phyloP scores from a whole-genome alignment of 1,284 basidiomycete species.

The Cutaneotrichosporon sp. region DNA sequence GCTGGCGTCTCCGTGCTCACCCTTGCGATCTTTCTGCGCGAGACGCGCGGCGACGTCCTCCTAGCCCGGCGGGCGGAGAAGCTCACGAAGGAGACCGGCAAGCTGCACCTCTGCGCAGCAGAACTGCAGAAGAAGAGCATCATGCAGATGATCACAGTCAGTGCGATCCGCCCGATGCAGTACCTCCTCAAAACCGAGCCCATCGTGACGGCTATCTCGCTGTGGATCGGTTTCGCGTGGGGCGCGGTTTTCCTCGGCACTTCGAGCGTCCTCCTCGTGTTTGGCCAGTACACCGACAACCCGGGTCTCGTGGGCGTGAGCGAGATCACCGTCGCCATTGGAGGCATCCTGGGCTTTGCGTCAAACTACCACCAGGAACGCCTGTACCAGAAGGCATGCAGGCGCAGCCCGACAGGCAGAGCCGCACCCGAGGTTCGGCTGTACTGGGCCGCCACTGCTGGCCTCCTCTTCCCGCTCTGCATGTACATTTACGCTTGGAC shows the following conservation, averaged over 20 bases:
- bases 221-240: constrained; percentile 51
- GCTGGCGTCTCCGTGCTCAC: constrained; percentile 31
- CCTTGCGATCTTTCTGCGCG: constrained; percentile 41
- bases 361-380: constrained; percentile 55
- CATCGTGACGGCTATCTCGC: constrained; percentile 48
- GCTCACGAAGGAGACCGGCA: constrained; percentile 47
- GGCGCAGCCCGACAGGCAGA: constrained; percentile 33
- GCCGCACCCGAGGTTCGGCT: constrained; percentile 51
- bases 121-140: constrained; percentile 44
- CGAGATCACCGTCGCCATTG: constrained; percentile 38
- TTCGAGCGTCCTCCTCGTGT: constrained; percentile 34
- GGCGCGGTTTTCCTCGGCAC: constrained; percentile 39
- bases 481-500: constrained; percentile 44
- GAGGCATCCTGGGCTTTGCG: constrained; percentile 66
- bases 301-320: constrained; percentile 42
- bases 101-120: constrained; percentile 37
- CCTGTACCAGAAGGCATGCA: constrained; percentile 31
- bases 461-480: constrained; percentile 43
- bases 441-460: constrained; percentile 47
- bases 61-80: constrained; percentile 44
- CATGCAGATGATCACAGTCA: constrained; percentile 35
- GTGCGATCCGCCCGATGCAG: constrained; percentile 37
- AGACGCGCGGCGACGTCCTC: constrained; percentile 51
- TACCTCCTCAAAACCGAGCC: constrained; percentile 51
- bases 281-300: constrained; percentile 38